phyloP scores from a whole-genome alignment of 495 filamentous ascomycete genomes.

The Aspergillus coremiiformis region DNA sequence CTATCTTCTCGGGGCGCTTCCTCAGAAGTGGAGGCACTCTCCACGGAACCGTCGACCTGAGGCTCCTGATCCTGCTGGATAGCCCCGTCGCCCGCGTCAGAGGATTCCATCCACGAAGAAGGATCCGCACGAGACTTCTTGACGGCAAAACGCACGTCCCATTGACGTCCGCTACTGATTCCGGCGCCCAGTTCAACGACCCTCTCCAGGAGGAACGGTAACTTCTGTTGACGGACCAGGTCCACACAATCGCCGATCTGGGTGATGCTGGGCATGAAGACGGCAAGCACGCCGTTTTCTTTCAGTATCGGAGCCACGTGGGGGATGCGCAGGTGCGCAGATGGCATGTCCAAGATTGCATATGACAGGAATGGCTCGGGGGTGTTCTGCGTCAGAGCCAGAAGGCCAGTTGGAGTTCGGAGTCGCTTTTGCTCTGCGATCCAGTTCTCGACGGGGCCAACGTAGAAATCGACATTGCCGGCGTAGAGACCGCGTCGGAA shows the following conservation, averaged over 20 bases:
- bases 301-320: slow-evolving; percentile 50
- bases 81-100: slow-evolving; percentile 12
- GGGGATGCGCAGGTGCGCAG: slow-evolving; percentile 48
- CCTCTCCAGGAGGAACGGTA: slow-evolving; percentile 53
- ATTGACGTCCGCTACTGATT: slow-evolving; percentile 50
- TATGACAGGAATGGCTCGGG: slow-evolving; percentile 55
- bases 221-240: slow-evolving; percentile 37
- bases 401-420: slow-evolving; percentile 18
- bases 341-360: slow-evolving; percentile 65
- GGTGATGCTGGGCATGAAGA: slow-evolving; percentile 70
- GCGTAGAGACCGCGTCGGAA: slow-evolving; percentile 66
- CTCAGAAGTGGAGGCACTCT: neutral
- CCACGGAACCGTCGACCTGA: slow-evolving; percentile 2
- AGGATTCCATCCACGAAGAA: slow-evolving; percentile 25
- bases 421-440: slow-evolving; percentile 42
- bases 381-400: slow-evolving; percentile 11
- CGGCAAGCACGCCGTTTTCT: slow-evolving; percentile 52
- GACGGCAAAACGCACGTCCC: slow-evolving; percentile 55
- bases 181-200: slow-evolving; percentile 57
- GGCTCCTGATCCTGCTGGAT: neutral
- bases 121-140: slow-evolving; percentile 40
- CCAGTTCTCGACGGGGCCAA: slow-evolving; percentile 57
- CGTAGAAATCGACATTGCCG: slow-evolving; percentile 61
- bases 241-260: slow-evolving; percentile 60
- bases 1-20: slow-evolving; percentile 29